A percentile compares a stretch with the other conserved stretches of the same genome.
Evolutionary conservation across 2,329 filamentous ascomycete species (phyloP).

Genomic region (Apiospora saccharicola): DNA sequence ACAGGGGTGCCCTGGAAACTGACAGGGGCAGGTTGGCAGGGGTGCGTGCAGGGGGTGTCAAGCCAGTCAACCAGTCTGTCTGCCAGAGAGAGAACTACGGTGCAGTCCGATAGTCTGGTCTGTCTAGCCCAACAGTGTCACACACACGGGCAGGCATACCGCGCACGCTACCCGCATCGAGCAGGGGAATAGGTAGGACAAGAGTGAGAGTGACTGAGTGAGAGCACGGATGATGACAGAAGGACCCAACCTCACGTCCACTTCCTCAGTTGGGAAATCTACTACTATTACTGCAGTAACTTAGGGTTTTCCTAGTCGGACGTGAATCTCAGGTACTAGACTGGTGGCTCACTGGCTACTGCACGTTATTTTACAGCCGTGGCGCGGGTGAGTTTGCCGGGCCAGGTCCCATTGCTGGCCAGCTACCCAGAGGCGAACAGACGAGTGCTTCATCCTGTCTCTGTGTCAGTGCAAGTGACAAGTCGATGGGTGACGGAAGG

Average conservation of each 20-base stretch:
- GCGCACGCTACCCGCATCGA: neutral
- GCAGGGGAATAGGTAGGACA: neutral
- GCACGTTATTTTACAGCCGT: constrained; percentile 7
- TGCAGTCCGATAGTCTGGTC: constrained; percentile 18
- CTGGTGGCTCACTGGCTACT: neutral
- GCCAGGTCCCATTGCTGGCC: neutral
- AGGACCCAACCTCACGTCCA: neutral
- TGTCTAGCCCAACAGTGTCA: neutral
- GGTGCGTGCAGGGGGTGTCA: neutral
- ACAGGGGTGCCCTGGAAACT: neutral
- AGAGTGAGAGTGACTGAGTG: neutral
- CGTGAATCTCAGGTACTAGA: neutral
- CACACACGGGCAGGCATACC: neutral
- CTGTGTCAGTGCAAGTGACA: neutral
- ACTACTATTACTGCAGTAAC: neutral
- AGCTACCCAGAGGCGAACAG: neutral
- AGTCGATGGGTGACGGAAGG: neutral
- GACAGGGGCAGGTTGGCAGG: neutral
- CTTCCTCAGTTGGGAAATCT: neutral
- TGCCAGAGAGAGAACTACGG: neutral
- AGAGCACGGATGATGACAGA: neutral
- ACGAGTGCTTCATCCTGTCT: neutral
- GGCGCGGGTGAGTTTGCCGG: neutral
- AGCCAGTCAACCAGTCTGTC: too few species aligned
- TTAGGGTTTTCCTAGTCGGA: neutral